A percentile compares a stretch with the other conserved stretches of the same genome.
These are phyloP conservation scores for Psilocybe azurescens DNA, from an alignment of 768 basidiomycete genomes.

Conservation along the genomic window DNA sequence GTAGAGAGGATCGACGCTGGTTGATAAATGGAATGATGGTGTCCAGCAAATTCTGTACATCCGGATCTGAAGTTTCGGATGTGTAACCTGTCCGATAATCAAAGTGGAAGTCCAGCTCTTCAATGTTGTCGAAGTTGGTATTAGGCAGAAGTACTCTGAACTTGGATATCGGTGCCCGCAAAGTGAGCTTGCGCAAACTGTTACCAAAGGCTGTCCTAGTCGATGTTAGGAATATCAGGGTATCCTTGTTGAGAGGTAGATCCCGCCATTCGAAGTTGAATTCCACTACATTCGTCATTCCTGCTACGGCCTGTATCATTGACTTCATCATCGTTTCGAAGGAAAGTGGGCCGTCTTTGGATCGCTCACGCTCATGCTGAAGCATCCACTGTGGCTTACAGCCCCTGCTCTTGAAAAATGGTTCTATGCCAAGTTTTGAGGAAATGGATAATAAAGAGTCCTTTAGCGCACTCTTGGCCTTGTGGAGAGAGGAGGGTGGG, in stretches of 20 bases:
- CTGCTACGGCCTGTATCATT: conserved; percentile 37
- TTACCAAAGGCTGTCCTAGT: conserved; percentile 31
- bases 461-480: conserved; percentile 3
- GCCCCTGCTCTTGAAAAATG: not conserved
- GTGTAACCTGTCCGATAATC: conserved; percentile 28
- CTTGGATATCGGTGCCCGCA: conserved; percentile 37
- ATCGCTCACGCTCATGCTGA: not conserved
- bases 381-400: not conserved
- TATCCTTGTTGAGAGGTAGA: conserved; percentile 35
- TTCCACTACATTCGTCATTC: conserved; percentile 38
- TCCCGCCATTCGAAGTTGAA: conserved; percentile 45
- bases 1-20: conserved; percentile 30
- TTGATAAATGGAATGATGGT: conserved; percentile 38
- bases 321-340: conserved; percentile 30
- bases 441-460: not conserved
- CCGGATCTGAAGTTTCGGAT: conserved; percentile 2
- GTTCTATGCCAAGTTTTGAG: not conserved
- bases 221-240: conserved; percentile 32
- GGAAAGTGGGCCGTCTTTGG: conserved; percentile 10
- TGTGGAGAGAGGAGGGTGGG: conserved; percentile 1
- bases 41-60: conserved; percentile 23
- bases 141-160: conserved; percentile 35
- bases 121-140: conserved; percentile 34
- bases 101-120: conserved; percentile 38
- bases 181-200: conserved; percentile 37